Evolutionary conservation across 306 rosid genomes (phyloP), one percentile per base, ranked within the genome.

Genomic region (Mimosa bimucronata): DNA sequence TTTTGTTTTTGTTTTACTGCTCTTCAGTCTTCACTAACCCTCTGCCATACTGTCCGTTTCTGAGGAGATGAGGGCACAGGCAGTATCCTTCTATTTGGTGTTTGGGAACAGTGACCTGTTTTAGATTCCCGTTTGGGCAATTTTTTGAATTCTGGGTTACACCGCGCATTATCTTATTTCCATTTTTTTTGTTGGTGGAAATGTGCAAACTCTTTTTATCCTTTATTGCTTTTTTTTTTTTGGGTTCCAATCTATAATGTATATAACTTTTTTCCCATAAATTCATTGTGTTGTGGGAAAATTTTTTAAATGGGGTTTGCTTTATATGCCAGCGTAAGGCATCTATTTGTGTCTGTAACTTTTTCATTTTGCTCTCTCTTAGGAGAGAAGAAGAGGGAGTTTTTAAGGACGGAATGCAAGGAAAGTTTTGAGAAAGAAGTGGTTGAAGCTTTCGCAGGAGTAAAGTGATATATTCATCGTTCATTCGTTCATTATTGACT

Each of bases 11-110:
- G n/a, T 0, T 18, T 50, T 1, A 48, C 71, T 15, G 45, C 12
- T 58, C 77, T n/a, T n/a, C n/a, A n/a, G n/a, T n/a, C n/a, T 76
- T 42, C 13, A n/a, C 58, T 8, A 53, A 44, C 84, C 30, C 29
- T 67, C 53, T 40, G 34, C 53, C 73, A 66, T 29, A n/a, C 18
- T 66, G 29, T 37, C 50, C 6, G 18, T 66, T n/a, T 66, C 16
- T 66, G 46, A 9, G 46, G 40, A 6, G 50, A 14, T 21, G 48
- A 66, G 10, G 73, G 18, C 53, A 40, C 53, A 11, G 53, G 34
- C 37, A 23, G 55, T 13, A 19, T 41, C 74, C 74, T 69, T 6
- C 74, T 7, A 41, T 69, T n/a, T 42, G 55, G 74, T 23, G 53
- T 11, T 69, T 69, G 55, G 74, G 55, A 69, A 41, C 74, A 41